phyloP scores from a whole-genome alignment of 345 rosid species.

The Sisymbrium irio region DNA sequence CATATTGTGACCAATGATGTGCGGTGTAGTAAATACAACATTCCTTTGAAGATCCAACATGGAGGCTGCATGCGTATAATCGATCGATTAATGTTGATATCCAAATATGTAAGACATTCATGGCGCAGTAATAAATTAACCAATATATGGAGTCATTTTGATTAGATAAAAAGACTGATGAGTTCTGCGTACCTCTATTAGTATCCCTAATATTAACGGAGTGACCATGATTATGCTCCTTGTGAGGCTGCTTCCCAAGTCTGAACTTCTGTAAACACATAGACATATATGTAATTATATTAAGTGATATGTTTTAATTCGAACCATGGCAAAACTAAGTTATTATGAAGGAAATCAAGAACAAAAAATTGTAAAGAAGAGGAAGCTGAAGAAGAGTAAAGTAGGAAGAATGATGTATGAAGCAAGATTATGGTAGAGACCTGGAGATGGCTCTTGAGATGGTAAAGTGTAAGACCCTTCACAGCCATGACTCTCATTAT shows the following conservation, averaged over 20 bases:
- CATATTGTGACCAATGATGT: slow-evolving; percentile 43
- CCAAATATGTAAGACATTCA: background rate
- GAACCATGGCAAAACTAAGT: background rate
- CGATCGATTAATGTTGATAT: background rate
- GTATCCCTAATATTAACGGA: slow-evolving; percentile 59
- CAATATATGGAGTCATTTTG: background rate
- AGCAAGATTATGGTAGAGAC: slow-evolving; percentile 17
- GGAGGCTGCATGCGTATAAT: slow-evolving; percentile 17
- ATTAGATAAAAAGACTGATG: background rate
- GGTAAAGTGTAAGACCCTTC: slow-evolving; percentile 86
- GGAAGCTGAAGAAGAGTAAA: background rate
- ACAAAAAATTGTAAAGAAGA: background rate
- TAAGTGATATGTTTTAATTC: too few species aligned
- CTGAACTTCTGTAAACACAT: slow-evolving; percentile 66
- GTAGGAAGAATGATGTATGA: background rate
- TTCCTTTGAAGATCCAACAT: slow-evolving; percentile 32
- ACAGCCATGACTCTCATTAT: slow-evolving; percentile 93
- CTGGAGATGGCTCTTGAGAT: slow-evolving; percentile 93
- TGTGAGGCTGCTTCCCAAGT: slow-evolving; percentile 82
- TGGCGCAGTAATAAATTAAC: background rate
- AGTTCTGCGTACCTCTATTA: slow-evolving; percentile 55
- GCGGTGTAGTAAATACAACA: slow-evolving; percentile 40
- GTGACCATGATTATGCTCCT: slow-evolving; percentile 61
- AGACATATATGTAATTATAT: background rate
- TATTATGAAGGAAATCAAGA: background rate